Conservation (phyloP, 2,329 filamentous ascomycete genomes). For the Aspergillus glaucus region DNA sequence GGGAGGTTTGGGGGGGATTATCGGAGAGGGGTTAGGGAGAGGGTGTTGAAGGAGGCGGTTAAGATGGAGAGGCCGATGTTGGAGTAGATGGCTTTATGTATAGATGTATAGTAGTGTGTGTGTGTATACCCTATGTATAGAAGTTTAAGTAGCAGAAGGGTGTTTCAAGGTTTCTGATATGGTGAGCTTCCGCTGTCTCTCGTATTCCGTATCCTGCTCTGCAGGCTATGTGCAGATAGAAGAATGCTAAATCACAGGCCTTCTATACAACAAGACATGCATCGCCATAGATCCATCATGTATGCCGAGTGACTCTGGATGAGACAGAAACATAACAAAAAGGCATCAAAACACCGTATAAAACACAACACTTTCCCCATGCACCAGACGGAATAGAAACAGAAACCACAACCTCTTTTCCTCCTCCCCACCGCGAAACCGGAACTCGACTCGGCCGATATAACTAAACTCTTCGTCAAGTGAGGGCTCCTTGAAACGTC, state of each 20-base stretch:
- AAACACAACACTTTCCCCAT: not conserved
- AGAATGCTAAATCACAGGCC: no score
- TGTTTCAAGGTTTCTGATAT: no score
- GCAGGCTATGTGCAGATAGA: no score
- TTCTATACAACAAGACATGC: no score
- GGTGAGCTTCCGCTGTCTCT: not conserved
- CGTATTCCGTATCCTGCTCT: no score
- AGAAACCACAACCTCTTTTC: conserved; percentile 60
- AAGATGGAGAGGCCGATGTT: conserved; percentile 26
- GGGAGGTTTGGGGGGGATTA: conserved; percentile 22
- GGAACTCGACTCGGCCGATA: conserved; percentile 67
- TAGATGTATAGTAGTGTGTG: conserved; percentile 1
- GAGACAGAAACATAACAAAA: no score
- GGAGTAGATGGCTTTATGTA: conserved; percentile 9
- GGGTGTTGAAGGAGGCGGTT: conserved; percentile 33
- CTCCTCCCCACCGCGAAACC: conserved; percentile 64
- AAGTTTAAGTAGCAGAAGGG: no score
- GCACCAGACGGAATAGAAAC: not conserved
- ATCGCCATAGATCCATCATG: no score
- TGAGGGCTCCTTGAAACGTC: conserved; percentile 66
- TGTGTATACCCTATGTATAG: no score
- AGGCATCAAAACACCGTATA: not conserved
- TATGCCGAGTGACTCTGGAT: no score
- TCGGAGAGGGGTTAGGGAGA: conserved; percentile 27
- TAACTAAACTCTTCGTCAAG: conserved; percentile 77